Conservation (phyloP, 2,329 filamentous ascomycete species). For the Fusarium sp. region DNA sequence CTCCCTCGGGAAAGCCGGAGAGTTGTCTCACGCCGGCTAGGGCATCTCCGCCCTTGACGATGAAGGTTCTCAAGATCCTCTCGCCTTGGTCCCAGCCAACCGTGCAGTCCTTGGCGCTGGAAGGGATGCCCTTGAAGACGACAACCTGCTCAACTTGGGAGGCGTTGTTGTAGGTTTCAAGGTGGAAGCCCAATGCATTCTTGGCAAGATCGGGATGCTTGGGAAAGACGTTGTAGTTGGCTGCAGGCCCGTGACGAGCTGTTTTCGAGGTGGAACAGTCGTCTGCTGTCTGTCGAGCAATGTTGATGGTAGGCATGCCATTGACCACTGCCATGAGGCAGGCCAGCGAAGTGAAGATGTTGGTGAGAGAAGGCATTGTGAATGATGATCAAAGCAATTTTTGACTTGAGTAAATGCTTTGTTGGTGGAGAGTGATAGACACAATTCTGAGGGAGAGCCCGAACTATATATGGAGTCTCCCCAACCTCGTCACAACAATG, state of each 20-base stretch:
- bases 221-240: slow-evolving; percentile 31
- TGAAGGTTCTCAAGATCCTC: slow-evolving; percentile 52
- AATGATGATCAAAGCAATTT: background rate
- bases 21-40: slow-evolving; percentile 40
- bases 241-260: background rate
- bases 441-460: background rate
- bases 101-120: slow-evolving; percentile 41
- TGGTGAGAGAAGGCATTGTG: slow-evolving; percentile 25
- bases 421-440: background rate
- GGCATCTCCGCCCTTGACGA: slow-evolving; percentile 47
- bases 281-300: slow-evolving; percentile 11
- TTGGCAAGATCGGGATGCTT: slow-evolving; percentile 26
- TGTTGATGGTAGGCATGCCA: slow-evolving; percentile 7
- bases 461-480: background rate
- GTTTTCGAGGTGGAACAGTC: slow-evolving; percentile 4
- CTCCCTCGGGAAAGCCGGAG: slow-evolving; percentile 36
- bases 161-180: slow-evolving; percentile 38
- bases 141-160: slow-evolving; percentile 47
- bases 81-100: slow-evolving; percentile 51
- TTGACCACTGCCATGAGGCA: slow-evolving; percentile 13
- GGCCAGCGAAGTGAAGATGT: slow-evolving; percentile 1
- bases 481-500: background rate
- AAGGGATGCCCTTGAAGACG: slow-evolving; percentile 49
- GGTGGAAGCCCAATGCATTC: slow-evolving; percentile 28
- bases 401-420: background rate